Evolutionary conservation across 129 eudicot genomes (phyloP).

Genomic region (Lactuca saligna): DNA sequence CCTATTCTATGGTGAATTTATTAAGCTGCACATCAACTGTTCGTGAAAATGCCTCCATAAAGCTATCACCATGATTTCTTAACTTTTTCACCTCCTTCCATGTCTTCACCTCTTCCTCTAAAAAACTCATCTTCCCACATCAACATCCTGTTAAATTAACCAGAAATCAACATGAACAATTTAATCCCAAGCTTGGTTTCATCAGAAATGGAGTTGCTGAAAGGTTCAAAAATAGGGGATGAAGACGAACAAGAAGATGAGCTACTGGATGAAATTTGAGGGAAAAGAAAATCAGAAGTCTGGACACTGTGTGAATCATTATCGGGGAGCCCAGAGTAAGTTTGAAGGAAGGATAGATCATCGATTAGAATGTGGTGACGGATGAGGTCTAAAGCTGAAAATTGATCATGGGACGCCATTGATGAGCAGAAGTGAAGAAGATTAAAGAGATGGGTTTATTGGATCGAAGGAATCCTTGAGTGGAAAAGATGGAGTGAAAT

Average conservation of each 20-base stretch:
- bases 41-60: no score
- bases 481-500: conserved; percentile 24
- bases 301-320: neutral
- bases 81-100: no score
- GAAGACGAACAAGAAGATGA: conserved; percentile 20
- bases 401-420: conserved; percentile 21
- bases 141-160: no score
- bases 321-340: neutral
- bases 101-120: no score
- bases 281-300: neutral
- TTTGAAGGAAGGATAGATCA: no score
- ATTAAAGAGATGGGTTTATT: neutral
- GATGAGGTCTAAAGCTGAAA: neutral
- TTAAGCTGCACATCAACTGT: no score
- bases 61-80: no score
- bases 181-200: neutral
- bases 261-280: conserved; percentile 5
- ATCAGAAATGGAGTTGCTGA: neutral
- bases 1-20: no score
- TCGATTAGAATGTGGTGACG: no score
- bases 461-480: neutral
- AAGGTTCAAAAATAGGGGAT: conserved; percentile 2
- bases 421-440: neutral
- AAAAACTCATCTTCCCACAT: no score
- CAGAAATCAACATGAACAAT: no score